phyloP scores from a whole-genome alignment of 352 stramenopile species.

The Phytophthora pinifolia region DNA sequence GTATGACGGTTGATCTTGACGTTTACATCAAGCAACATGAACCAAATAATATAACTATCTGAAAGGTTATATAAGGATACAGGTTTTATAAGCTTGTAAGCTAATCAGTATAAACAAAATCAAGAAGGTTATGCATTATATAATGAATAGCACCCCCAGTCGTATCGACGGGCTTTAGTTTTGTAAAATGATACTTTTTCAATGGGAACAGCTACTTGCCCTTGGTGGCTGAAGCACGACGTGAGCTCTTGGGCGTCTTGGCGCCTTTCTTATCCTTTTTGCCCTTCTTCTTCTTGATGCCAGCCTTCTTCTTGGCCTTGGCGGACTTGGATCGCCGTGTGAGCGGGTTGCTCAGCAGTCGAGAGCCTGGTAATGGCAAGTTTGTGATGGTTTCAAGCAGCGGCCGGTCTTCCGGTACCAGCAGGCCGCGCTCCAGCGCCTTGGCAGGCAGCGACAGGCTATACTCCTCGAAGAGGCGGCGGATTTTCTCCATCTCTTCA shows the following conservation, averaged over 20 bases:
- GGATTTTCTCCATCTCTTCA: slow-evolving; percentile 68
- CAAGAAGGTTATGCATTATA: too few species aligned
- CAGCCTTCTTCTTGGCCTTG: slow-evolving; percentile 33
- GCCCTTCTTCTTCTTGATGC: slow-evolving; percentile 53
- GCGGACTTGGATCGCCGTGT: slow-evolving; percentile 16
- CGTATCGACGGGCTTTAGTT: too few species aligned
- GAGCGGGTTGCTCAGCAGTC: slow-evolving; percentile 52
- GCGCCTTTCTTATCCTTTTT: slow-evolving; percentile 39
- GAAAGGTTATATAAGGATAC: too few species aligned
- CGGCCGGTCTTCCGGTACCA: slow-evolving; percentile 60
- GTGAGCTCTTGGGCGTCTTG: slow-evolving; percentile 26
- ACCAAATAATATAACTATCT: too few species aligned
- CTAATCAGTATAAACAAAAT: too few species aligned
- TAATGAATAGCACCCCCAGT: too few species aligned
- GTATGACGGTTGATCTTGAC: too few species aligned
- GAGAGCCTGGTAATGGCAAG: slow-evolving; percentile 48
- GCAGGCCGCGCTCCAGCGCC: slow-evolving; percentile 51
- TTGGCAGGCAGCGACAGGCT: slow-evolving; percentile 40
- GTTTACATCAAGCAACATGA: too few species aligned
- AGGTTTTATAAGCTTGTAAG: too few species aligned
- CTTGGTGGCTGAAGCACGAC: background rate
- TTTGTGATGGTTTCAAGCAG: slow-evolving; percentile 52
- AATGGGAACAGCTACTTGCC: background rate
- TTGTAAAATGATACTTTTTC: too few species aligned
- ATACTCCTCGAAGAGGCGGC: slow-evolving; percentile 53